Percentiles rank a stretch among this genome's conserved stretches.
phyloP scores from a whole-genome alignment of 495 filamentous ascomycete genomes.

The Xylaria telfairii region DNA sequence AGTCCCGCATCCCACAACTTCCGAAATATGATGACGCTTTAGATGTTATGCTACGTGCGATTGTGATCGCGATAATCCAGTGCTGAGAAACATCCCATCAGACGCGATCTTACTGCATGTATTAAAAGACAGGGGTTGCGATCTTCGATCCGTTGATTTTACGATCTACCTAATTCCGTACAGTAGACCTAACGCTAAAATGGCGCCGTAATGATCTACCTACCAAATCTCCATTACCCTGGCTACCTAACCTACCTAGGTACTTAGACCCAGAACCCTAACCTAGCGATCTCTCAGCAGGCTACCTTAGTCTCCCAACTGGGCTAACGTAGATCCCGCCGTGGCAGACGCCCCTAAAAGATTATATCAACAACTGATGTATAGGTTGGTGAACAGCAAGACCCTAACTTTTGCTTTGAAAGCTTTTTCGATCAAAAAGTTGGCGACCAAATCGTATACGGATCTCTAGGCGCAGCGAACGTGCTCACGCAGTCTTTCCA shows the following conservation, averaged over 20 bases:
- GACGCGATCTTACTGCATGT: constrained; percentile 9
- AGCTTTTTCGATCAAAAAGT: background rate
- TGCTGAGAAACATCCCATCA: background rate
- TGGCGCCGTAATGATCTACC: background rate
- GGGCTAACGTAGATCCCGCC: background rate
- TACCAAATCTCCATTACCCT: background rate
- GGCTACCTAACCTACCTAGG: background rate
- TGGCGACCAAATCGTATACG: background rate
- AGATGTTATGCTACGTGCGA: background rate
- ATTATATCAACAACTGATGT: background rate
- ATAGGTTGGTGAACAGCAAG: background rate
- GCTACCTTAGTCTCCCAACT: background rate
- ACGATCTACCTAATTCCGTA: background rate
- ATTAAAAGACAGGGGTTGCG: background rate
- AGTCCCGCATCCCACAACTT: background rate
- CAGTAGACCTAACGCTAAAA: constrained; percentile 8
- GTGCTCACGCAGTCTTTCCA: background rate
- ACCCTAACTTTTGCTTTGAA: background rate
- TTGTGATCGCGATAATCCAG: background rate
- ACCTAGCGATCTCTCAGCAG: too few species aligned
- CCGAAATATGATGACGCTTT: background rate
- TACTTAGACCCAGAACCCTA: too few species aligned
- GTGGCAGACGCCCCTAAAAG: background rate
- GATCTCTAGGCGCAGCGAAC: background rate
- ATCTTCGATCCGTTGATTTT: constrained; percentile 5